A percentile compares a stretch with the other conserved stretches of the same genome.
Conservation (phyloP, 139 green algal species). For the Desmodesmus armatus region DNA sequence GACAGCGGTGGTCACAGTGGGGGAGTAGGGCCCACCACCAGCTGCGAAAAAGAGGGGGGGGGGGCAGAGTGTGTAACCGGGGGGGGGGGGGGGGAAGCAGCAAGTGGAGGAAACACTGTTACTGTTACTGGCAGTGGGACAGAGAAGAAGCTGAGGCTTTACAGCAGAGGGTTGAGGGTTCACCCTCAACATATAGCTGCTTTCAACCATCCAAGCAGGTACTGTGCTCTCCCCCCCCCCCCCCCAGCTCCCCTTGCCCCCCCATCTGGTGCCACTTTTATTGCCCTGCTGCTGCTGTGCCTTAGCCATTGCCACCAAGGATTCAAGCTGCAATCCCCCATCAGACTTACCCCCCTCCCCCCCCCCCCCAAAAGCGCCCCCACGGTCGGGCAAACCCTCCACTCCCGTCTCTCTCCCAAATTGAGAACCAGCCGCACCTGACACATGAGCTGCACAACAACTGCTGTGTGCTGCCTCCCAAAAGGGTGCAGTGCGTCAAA, state of each 20-base stretch:
- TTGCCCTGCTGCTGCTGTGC: no score
- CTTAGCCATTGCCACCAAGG: background rate
- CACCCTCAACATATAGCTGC: background rate
- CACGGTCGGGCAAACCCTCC: no score
- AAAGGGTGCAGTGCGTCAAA: background rate
- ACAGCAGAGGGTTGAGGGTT: background rate
- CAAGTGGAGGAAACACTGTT: background rate
- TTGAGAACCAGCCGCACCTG: background rate
- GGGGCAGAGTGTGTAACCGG: background rate
- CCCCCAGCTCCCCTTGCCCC: no score
- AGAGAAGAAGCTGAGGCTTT: background rate
- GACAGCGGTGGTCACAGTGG: conserved; percentile 90
- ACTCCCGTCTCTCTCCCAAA: no score
- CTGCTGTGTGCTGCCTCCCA: background rate
- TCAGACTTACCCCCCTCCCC: no score
- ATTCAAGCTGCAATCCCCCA: background rate
- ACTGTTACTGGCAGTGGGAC: background rate
- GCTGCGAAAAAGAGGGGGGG: background rate
- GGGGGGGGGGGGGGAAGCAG: no score
- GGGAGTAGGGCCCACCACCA: conserved; percentile 73
- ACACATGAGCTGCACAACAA: background rate
- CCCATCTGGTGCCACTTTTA: no score
- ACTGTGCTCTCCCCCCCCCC: no score
- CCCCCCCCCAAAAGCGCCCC: no score
- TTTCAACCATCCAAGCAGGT: background rate